Evolutionary conservation across 23 red algal genomes (phyloP).

Genomic region (Cyanidioschyzon merolae): DNA sequence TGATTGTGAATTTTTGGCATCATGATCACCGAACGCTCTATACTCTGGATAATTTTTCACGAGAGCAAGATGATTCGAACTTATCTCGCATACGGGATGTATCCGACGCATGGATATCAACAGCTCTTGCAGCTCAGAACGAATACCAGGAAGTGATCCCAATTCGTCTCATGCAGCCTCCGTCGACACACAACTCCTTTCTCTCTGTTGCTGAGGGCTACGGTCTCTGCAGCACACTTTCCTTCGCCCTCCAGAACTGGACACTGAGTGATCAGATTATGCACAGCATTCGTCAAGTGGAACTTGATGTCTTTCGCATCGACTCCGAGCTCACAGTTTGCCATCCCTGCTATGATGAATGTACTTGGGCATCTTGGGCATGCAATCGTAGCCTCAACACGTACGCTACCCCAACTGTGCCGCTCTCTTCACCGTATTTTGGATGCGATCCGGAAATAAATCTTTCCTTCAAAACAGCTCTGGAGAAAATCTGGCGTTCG

Average conservation of each 20-base stretch:
- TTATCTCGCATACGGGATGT: too few relatives aligned
- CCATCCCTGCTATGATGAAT: background rate
- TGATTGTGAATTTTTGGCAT: too few relatives aligned
- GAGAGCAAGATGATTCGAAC: too few relatives aligned
- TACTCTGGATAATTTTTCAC: too few relatives aligned
- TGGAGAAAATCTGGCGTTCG: background rate
- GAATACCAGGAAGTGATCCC: background rate
- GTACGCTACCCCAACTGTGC: background rate
- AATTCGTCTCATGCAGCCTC: background rate
- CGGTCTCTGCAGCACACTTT: background rate
- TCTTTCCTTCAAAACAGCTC: background rate
- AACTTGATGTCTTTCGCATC: background rate
- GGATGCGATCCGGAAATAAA: background rate
- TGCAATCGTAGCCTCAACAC: background rate
- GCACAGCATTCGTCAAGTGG: background rate
- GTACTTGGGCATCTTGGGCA: background rate
- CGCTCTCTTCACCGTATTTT: background rate
- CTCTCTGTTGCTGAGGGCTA: background rate
- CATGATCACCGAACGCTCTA: too few relatives aligned
- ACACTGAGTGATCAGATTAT: background rate
- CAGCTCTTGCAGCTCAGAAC: background rate
- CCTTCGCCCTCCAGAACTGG: background rate
- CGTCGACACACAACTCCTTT: background rate
- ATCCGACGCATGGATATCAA: background rate
- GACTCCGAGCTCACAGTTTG: background rate